Evolutionary conservation across 495 filamentous ascomycete genomes (phyloP).

Genomic region (Bacidia gigantensis): DNA sequence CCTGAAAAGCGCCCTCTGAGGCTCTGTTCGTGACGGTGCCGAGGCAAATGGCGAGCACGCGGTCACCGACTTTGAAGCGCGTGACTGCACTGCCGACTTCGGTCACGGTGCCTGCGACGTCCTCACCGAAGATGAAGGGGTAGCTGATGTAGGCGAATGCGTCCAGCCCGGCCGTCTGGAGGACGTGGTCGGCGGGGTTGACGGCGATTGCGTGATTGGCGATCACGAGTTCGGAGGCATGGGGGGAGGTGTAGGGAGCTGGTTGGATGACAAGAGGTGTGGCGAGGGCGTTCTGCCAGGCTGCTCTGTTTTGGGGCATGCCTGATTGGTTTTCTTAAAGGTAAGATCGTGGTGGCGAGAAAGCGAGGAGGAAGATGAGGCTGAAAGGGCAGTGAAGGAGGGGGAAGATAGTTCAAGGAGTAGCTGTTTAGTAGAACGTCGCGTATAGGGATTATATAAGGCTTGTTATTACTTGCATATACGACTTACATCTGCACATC

Average conservation of each 20-base stretch:
- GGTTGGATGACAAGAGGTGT: slow-evolving; percentile 22
- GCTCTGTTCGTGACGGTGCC: slow-evolving; percentile 5
- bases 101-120: slow-evolving; percentile 39
- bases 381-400: no score
- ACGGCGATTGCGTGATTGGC: slow-evolving; percentile 31
- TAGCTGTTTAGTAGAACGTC: no score
- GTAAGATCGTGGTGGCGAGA: no score
- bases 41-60: slow-evolving; percentile 11
- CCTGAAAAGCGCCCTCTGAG: slow-evolving; percentile 32
- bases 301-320: slow-evolving; percentile 25
- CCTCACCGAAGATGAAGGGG: slow-evolving; percentile 38
- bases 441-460: no score
- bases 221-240: slow-evolving; percentile 25
- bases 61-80: slow-evolving; percentile 30
- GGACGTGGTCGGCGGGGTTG: slow-evolving; percentile 35
- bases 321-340: background rate
- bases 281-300: slow-evolving; percentile 21
- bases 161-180: slow-evolving; percentile 23
- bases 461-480: no score
- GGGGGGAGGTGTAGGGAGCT: slow-evolving; percentile 23
- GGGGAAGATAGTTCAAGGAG: no score
- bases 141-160: slow-evolving; percentile 23
- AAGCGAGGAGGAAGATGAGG: no score
- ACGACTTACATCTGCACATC: no score
- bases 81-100: slow-evolving; percentile 32